Evolutionary conservation across 2,329 filamentous ascomycete species (phyloP), one percentile per base, ranked within the genome.

Genomic region (Aspergillus calidoustus): DNA sequence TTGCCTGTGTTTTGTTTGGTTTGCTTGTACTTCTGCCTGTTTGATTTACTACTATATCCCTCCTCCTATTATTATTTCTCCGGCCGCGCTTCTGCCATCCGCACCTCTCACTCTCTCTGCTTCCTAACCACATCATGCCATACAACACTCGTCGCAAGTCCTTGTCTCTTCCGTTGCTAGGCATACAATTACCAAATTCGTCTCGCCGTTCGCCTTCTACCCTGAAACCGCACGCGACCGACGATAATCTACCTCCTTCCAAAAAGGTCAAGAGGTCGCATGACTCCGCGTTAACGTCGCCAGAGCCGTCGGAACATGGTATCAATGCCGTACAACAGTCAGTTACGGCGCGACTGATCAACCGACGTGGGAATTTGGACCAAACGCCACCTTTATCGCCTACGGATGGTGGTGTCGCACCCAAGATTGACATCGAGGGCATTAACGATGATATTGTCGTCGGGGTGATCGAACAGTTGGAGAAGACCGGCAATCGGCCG

Each of bases 81-180:
- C 48, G 31, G 43, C 48, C 44, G 19, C 46, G 31, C 28, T 22
- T 50, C 48, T 57, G 23, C 50, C 50, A 48, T 54, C 31, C 25
- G 25, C 23, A 43, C n/a, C 7, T 22, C 31, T 25, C 52, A 23
- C 19, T 57, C 49, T 44, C 57, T 41, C 34, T 41, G 3, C 11
- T 52, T 34, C 48, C n/a, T 31, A 61, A 66, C 43, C 48, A 59
- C 66, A 68, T 66, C 71, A 97, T 97, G 92, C 91, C 90, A 75
- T 97, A 97, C 85, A 97, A 97, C 80, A 98, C 94, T 69, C 91
- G 94, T 80, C 90, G 93, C 79, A 98, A 98, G 84, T 97, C 93
- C 74, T 83, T 99, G 69, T 97, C 93, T 65, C 84, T 98, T 74
- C 91, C 92, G 63, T 96, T 93, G 69, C 86, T 98, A 72, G 95